Conservation (phyloP, 73 alveolate genomes). For the Paraurostyla sp. region DNA sequence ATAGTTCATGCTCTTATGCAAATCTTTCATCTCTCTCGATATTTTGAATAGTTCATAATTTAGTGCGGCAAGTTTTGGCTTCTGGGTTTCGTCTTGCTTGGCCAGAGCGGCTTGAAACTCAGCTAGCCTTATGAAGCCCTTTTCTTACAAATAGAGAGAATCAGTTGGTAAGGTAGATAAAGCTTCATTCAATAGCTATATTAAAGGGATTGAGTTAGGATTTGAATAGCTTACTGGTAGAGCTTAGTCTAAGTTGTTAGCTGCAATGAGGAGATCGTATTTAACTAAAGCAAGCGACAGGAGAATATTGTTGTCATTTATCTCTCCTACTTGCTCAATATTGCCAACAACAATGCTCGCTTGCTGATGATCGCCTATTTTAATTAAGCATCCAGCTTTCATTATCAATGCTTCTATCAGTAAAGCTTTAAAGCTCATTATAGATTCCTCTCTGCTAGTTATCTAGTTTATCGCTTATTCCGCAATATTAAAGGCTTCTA, state of each 20-base stretch:
- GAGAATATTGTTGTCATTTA: not conserved
- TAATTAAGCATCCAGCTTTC: not conserved
- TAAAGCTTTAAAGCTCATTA: not conserved
- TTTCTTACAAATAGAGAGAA: too few relatives aligned
- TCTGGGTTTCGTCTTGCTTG: not conserved
- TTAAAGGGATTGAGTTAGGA: too few relatives aligned
- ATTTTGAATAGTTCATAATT: slow-evolving; percentile 12
- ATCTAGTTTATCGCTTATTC: not conserved
- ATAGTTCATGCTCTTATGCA: slow-evolving; percentile 47
- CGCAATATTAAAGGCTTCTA: not conserved
- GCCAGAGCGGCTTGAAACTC: too few relatives aligned
- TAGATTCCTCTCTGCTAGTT: not conserved
- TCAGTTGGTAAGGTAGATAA: too few relatives aligned
- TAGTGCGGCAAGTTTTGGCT: not conserved
- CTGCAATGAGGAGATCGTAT: not conserved
- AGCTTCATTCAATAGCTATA: too few relatives aligned
- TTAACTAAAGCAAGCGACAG: not conserved
- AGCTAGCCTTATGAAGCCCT: too few relatives aligned
- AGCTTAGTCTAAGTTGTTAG: not conserved
- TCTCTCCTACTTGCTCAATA: not conserved
- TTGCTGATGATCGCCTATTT: not conserved
- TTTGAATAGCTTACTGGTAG: too few relatives aligned
- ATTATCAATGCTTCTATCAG: not conserved
- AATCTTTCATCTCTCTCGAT: slow-evolving; percentile 31
- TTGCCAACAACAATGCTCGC: not conserved